Base-by-base conservation (phyloP, 352 stramenopile species). In the Pilasporangium apinafurcum region DNA sequence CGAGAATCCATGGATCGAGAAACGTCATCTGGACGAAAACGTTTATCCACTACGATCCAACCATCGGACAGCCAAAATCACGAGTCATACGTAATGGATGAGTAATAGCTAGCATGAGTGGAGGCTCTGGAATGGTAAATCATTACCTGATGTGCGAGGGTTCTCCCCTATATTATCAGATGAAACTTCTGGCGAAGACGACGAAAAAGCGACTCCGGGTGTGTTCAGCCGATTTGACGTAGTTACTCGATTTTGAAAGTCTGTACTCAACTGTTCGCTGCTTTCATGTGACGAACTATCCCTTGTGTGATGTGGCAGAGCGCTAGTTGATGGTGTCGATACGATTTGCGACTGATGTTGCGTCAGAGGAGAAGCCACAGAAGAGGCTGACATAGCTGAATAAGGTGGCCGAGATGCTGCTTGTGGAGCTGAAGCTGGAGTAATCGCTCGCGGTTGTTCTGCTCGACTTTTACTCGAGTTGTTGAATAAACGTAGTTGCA, bases 401-500 rank as follows among this genome's bases (percentile, higher is more conserved):
- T 1, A 21, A 16, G 4, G 45, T 18, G 24, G 5, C 16, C 31
- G 16, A 29, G 22, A n/a, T 37, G 48, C 12, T 30, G 27, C 7
- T 40, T 42, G 17, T 42, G 55, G 42, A 49, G 59, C 14, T 22
- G 66, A 51, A 1, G 38, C 38, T 40, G 61, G 39, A 20, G 41
- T 55, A 6, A 25, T 53, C 22, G 39, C 33, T 25, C 26, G 58
- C 20, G 27, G 34, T 7, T 32, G 20, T 16, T 64, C 37, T 24
- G 36, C 25, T 21, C 44, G 42, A 34, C 30, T 46, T 9, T 48
- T 44, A 26, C 21, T 52, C 37, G 9, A 52, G 24, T 48, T 58
- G 34, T 68, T 56, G 51, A 93, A 93, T 29, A 79, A 79, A 7
- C 57, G 65, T 37, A 93, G 47, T 34, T 87, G 71, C 20, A 63